phyloP scores from a whole-genome alignment of 306 rosid genomes.

The Cucumis melo region DNA sequence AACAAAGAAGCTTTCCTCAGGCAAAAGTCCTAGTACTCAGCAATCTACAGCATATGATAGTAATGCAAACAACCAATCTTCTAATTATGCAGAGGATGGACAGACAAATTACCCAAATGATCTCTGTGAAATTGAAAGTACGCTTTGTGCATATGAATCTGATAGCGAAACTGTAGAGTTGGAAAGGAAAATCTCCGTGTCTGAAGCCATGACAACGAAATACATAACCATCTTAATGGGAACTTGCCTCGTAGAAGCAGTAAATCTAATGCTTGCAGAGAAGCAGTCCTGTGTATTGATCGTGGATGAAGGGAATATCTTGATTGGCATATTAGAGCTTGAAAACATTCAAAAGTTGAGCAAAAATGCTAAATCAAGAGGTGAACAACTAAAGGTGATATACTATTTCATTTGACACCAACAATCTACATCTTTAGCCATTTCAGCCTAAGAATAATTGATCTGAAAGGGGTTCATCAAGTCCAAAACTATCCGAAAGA shows the following conservation, averaged over 20 bases:
- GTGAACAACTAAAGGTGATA: conserved; percentile 46
- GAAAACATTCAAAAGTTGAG: conserved; percentile 57
- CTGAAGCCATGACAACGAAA: conserved; percentile 87
- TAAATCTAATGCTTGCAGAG: conserved; percentile 72
- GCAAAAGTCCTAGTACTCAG: conserved; percentile 14
- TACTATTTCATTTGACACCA: not conserved
- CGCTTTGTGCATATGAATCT: conserved; percentile 42
- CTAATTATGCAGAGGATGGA: conserved; percentile 17
- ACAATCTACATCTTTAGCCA: not conserved
- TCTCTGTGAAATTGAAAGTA: conserved; percentile 65
- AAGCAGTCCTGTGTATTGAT: conserved; percentile 85
- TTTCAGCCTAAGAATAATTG: not conserved
- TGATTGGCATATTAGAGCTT: conserved; percentile 69
- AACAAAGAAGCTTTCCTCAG: conserved; percentile 16
- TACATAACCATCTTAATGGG: conserved; percentile 47
- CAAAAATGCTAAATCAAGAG: conserved; percentile 39
- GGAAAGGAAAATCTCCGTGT: conserved; percentile 43
- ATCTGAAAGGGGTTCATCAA: too few relatives aligned
- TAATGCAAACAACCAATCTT: conserved; percentile 25
- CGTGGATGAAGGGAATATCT: conserved; percentile 39
- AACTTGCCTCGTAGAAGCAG: conserved; percentile 51
- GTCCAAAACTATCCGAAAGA: not conserved
- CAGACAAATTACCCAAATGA: conserved; percentile 22
- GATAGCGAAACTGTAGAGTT: conserved; percentile 25
- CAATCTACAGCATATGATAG: conserved; percentile 21